Evolutionary conservation across 345 rosid species (phyloP), one percentile per base, ranked within the genome.

Genomic region (Brassica cretica): DNA sequence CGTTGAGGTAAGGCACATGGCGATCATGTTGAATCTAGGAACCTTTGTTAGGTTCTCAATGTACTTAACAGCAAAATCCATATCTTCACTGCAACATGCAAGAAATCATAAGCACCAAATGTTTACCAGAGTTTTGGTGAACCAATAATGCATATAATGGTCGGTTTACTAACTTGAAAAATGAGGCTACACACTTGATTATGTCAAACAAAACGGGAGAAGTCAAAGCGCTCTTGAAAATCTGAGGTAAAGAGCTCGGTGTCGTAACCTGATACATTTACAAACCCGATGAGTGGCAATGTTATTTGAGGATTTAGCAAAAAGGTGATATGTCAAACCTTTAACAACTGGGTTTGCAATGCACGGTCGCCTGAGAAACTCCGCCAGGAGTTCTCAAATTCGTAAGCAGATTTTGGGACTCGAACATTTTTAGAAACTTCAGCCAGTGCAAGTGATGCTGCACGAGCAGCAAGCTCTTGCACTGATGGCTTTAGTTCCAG

Each of bases 351-450:
- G 80, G 86, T 78, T 82, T 91, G 94, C 41, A 90, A 82, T 1
- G 76, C 70, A 53, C 68, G 73, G 82, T 92, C 88, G 4, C 95
- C 93, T 30, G 89, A 85, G 64, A 90, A 87, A 76, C 94, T 82
- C 76, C 83, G 85, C 99, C 99, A 92, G 67, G 85, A 84, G 82
- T 88, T 86, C 80, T 92, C 98, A 80, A 92, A 92, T 64, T 93
- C 91, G 75, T 90, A 91, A 65, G 98, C 97, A 64, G 99, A 86
- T 44, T 80, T 87, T 7, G 96, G 99, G 56, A 96, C 81, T 46
- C 46, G 80, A 53, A 91, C 85, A 75, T 85, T 85, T 78, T 86
- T 88, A 14, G 96, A 93, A 74, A 90, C 91, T 76, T 92, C 97
- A 44, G 85, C 80, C 87, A 82, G 64, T 67, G 96, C 94, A 75